A percentile compares a stretch with the other conserved stretches of the same genome.
These are phyloP conservation scores for Curvularia sp. DNA, from an alignment of 2,329 filamentous ascomycete genomes.

Conservation along the genomic window DNA sequence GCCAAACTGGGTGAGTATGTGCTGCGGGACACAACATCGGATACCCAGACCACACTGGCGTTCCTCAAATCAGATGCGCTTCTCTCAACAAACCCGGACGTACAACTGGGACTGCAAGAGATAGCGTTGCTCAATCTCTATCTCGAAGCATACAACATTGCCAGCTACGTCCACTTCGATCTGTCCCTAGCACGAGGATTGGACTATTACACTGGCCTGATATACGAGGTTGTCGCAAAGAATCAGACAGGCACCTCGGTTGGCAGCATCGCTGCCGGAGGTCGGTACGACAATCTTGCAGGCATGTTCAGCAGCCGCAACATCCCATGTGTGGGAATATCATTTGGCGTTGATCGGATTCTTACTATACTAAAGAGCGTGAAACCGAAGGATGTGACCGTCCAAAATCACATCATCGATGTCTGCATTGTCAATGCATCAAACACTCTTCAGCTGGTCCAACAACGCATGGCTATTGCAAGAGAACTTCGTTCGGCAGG, in stretches of 20 bases:
- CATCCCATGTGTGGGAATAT: slow-evolving; percentile 85
- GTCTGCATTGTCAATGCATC: slow-evolving; percentile 86
- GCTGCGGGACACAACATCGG: slow-evolving; percentile 67
- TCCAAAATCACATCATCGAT: slow-evolving; percentile 68
- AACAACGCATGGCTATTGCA: slow-evolving; percentile 82
- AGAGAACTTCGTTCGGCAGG: slow-evolving; percentile 79
- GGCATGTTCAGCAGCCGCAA: slow-evolving; percentile 87
- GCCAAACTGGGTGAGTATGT: slow-evolving; percentile 85
- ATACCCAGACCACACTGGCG: slow-evolving; percentile 59
- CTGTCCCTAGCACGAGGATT: slow-evolving; percentile 83
- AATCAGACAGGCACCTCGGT: neutral
- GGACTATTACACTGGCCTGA: slow-evolving; percentile 85
- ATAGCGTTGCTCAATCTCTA: slow-evolving; percentile 74
- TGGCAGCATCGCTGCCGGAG: slow-evolving; percentile 63
- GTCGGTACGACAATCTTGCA: slow-evolving; percentile 81
- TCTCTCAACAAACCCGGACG: slow-evolving; percentile 72
- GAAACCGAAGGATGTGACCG: slow-evolving; percentile 67
- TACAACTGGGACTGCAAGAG: slow-evolving; percentile 79
- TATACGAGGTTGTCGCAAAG: slow-evolving; percentile 79
- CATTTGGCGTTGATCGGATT: slow-evolving; percentile 89
- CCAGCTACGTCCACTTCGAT: slow-evolving; percentile 80
- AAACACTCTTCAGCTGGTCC: slow-evolving; percentile 74
- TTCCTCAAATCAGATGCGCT: slow-evolving; percentile 68
- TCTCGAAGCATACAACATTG: slow-evolving; percentile 73
- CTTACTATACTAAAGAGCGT: slow-evolving; percentile 85